phyloP scores from a whole-genome alignment of 2,329 filamentous ascomycete genomes.

The Alternaria arborescens region DNA sequence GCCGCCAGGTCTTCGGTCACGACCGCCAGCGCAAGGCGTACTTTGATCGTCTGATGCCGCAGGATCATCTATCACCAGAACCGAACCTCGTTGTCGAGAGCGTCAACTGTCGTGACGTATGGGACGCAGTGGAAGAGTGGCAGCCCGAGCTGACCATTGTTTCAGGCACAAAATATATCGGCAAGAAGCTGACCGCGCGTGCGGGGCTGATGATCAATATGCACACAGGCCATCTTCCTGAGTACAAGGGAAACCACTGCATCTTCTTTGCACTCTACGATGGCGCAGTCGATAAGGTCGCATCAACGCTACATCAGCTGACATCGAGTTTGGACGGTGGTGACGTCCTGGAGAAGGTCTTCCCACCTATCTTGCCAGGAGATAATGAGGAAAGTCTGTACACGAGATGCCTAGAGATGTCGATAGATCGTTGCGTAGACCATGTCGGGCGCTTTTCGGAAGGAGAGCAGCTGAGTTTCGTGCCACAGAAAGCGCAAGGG shows the following conservation, averaged over 20 bases:
- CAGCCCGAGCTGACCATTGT: not conserved
- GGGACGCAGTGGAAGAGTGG: not conserved
- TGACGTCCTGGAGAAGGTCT: not conserved
- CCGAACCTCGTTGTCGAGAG: not conserved
- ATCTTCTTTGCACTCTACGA: not conserved
- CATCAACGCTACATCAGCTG: not conserved
- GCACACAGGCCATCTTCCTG: not conserved
- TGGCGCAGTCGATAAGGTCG: not conserved
- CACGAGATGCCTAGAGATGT: not conserved
- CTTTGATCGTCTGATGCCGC: not conserved
- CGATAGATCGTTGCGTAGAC: not conserved
- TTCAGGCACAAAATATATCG: not conserved
- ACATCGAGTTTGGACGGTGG: not conserved
- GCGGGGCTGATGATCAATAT: not conserved
- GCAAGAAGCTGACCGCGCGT: not conserved
- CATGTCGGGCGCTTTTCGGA: not conserved
- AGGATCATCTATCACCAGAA: not conserved
- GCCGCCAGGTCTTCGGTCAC: not conserved
- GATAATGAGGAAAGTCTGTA: not conserved
- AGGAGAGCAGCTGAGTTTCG: not conserved
- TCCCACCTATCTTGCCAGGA: not conserved
- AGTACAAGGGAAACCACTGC: not conserved
- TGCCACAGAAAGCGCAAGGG: not conserved
- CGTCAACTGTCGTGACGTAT: not conserved
- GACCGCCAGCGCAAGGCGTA: not conserved